Evolutionary conservation across 2,329 filamentous ascomycete species (phyloP).

Genomic region (Sphaerulina populicola): DNA sequence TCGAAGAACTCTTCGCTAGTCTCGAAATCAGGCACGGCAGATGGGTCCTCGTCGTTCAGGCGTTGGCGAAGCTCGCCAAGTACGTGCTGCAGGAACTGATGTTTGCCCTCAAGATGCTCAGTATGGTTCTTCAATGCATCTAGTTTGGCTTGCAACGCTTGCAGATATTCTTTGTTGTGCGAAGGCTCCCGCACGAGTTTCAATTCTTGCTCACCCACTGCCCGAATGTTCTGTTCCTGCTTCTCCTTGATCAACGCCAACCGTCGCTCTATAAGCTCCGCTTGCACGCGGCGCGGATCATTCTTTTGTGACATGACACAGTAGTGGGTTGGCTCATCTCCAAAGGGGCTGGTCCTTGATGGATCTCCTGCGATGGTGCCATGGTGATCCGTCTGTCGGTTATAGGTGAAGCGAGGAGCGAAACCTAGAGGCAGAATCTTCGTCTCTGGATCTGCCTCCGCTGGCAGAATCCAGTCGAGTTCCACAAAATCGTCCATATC

Average conservation of each 20-base stretch:
- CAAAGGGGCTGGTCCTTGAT: slow-evolving; percentile 78
- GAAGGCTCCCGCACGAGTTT: slow-evolving; percentile 49
- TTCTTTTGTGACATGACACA: slow-evolving; percentile 74
- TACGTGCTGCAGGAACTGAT: slow-evolving; percentile 51
- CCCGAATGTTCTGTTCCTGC: slow-evolving; percentile 63
- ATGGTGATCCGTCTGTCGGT: slow-evolving; percentile 88
- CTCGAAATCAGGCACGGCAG: slow-evolving; percentile 37
- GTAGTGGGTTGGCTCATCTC: slow-evolving; percentile 83
- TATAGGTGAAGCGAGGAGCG: slow-evolving; percentile 93
- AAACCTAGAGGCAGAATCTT: slow-evolving; percentile 89
- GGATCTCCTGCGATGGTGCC: slow-evolving; percentile 71
- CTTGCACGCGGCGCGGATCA: slow-evolving; percentile 81
- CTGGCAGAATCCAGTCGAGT: slow-evolving; percentile 88
- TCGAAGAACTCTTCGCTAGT: slow-evolving; percentile 41
- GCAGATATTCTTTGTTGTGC: slow-evolving; percentile 36
- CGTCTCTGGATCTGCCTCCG: slow-evolving; percentile 82
- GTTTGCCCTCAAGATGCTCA: slow-evolving; percentile 49
- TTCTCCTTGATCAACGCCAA: slow-evolving; percentile 71
- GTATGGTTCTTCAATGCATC: slow-evolving; percentile 49
- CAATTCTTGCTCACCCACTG: slow-evolving; percentile 67
- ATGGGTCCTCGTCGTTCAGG: slow-evolving; percentile 50
- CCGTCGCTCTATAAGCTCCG: slow-evolving; percentile 71
- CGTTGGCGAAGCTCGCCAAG: slow-evolving; percentile 51
- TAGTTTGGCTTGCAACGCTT: slow-evolving; percentile 50
- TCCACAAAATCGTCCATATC: slow-evolving; percentile 99